Evolutionary conservation across 257 asterid genomes (phyloP).

Genomic region (Petunia axillaris): DNA sequence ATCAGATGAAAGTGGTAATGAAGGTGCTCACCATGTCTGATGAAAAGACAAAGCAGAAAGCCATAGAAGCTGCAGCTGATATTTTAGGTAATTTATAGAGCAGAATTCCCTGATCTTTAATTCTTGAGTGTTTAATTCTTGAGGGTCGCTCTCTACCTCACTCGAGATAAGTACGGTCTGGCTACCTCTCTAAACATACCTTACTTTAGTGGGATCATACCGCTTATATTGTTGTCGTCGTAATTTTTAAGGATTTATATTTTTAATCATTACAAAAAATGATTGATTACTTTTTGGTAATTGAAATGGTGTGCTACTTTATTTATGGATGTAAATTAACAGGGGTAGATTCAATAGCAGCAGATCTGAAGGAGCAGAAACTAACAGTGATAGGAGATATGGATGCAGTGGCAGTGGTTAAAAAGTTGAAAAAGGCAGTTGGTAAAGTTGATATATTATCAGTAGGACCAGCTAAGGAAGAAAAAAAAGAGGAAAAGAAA

Average conservation of each 20-base stretch:
- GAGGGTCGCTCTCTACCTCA: too few relatives aligned
- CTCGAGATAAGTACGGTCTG: too few relatives aligned
- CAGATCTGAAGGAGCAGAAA: conserved; percentile 68
- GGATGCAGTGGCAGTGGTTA: conserved; percentile 73
- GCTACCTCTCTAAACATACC: too few relatives aligned
- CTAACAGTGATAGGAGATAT: conserved; percentile 73
- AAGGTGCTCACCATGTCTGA: conserved; percentile 74
- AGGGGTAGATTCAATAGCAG: conserved; percentile 79
- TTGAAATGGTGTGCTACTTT: not conserved
- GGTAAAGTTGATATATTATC: conserved; percentile 70
- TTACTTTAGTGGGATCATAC: not conserved
- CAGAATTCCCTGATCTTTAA: not conserved
- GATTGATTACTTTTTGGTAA: not conserved
- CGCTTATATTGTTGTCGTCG: not conserved
- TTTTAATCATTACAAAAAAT: not conserved
- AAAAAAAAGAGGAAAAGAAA: conserved; percentile 50
- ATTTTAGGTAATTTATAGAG: conserved; percentile 44
- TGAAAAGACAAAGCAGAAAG: conserved; percentile 79
- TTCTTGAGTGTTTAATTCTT: too few relatives aligned
- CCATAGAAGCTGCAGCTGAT: conserved; percentile 88
- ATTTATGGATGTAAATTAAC: not conserved
- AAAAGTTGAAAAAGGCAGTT: conserved; percentile 59
- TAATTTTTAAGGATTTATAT: too few relatives aligned
- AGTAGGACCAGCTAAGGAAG: conserved; percentile 77
- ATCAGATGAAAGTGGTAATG: conserved; percentile 64